Percentiles rank a stretch among this genome's conserved stretches.
Conservation (phyloP, 164 flowering plant species). For the Vitis rupestris region DNA sequence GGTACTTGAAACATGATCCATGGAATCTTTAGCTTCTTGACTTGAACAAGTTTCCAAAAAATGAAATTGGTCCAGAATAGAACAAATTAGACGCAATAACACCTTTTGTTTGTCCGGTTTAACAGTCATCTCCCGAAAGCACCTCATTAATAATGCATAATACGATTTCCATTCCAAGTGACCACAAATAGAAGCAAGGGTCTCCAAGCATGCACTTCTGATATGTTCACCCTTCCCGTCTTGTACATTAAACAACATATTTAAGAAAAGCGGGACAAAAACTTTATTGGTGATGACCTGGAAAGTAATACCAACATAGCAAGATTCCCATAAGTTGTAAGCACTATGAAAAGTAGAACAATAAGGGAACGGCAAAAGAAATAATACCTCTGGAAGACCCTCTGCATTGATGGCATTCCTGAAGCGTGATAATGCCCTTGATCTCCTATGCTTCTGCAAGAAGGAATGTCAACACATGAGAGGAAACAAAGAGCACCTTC, state of each 20-base stretch:
- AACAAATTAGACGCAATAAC: constrained; percentile 65
- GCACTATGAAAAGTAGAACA: not conserved
- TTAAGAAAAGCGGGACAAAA: constrained; percentile 82
- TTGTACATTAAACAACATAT: constrained; percentile 66
- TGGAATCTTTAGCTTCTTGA: constrained; percentile 19
- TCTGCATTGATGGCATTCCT: constrained; percentile 36
- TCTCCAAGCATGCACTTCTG: constrained; percentile 68
- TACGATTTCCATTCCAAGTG: constrained; percentile 79
- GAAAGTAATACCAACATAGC: constrained; percentile 1
- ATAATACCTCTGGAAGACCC: constrained; percentile 54
- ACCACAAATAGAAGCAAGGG: constrained; percentile 76
- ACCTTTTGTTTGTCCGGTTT: constrained; percentile 65
- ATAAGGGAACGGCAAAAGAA: not conserved
- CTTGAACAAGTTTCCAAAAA: constrained; percentile 29
- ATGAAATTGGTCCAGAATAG: constrained; percentile 74
- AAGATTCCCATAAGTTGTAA: constrained; percentile 9
- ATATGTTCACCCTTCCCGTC: constrained; percentile 76
- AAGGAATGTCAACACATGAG: constrained; percentile 6
- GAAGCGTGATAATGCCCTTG: constrained; percentile 77
- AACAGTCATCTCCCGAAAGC: constrained; percentile 64
- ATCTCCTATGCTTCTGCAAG: constrained; percentile 77
- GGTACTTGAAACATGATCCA: constrained; percentile 13
- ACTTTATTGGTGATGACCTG: constrained; percentile 58
- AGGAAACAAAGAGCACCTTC: not conserved
- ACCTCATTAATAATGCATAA: constrained; percentile 50